Conservation (phyloP, 2,329 filamentous ascomycete genomes). For the Cucurbitaria berberidis region DNA sequence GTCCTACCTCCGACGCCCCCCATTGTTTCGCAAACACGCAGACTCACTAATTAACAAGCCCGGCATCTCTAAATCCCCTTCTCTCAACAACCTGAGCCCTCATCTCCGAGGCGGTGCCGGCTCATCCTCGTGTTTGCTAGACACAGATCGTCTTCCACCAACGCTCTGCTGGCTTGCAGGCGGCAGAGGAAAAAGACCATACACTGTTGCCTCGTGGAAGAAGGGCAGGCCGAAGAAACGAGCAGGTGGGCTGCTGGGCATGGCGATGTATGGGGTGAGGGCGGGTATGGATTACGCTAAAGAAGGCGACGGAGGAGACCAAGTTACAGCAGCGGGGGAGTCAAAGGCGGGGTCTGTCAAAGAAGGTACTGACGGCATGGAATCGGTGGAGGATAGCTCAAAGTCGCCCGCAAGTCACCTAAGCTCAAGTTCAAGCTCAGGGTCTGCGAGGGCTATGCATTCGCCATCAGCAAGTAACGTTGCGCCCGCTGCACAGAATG, state of each 20-base stretch:
- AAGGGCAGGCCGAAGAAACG: constrained; percentile 25
- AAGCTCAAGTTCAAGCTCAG: neutral
- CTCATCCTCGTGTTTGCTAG: neutral
- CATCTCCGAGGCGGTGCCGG: constrained; percentile 27
- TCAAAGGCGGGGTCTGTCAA: neutral
- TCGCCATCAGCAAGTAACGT: neutral
- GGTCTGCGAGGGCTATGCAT: neutral
- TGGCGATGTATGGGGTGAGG: constrained; percentile 27
- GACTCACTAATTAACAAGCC: too few relatives aligned
- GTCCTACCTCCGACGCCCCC: too few relatives aligned
- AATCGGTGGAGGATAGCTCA: neutral
- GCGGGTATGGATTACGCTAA: constrained; percentile 14
- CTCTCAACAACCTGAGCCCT: neutral
- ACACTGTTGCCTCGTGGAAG: constrained; percentile 29
- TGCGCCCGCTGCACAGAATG: neutral
- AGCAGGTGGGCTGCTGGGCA: constrained; percentile 32
- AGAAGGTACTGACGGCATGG: neutral
- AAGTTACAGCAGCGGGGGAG: neutral
- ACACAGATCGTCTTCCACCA: constrained; percentile 19
- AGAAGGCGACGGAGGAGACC: neutral
- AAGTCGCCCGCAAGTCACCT: neutral
- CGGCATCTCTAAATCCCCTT: neutral
- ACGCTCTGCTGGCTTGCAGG: constrained; percentile 36
- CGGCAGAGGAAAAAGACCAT: constrained; percentile 12
- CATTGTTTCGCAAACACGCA: too few relatives aligned